Evolutionary conservation across 2,329 filamentous ascomycete genomes (phyloP).

Genomic region (Pseudofabraea citricarpa): DNA sequence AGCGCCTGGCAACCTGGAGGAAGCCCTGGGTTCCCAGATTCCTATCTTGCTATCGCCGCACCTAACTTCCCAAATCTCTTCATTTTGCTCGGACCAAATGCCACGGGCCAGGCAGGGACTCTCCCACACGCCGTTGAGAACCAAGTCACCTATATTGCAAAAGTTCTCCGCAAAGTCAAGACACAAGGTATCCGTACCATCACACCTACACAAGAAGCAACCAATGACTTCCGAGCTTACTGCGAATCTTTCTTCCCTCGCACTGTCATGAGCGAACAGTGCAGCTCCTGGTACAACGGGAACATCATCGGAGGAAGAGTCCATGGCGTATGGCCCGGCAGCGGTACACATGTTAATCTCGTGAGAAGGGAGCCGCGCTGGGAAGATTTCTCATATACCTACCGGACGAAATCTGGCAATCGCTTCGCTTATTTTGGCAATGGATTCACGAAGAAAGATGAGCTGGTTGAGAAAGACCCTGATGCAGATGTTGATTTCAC

Average conservation of each 20-base stretch:
- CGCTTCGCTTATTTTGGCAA: conserved; percentile 57
- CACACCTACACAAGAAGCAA: conserved; percentile 46
- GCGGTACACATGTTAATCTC: conserved; percentile 54
- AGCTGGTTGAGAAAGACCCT: conserved; percentile 30
- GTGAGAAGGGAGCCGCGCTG: conserved; percentile 47
- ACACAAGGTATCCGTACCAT: conserved; percentile 61
- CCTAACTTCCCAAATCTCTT: conserved; percentile 8
- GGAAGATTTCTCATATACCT: conserved; percentile 48
- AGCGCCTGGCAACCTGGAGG: conserved; percentile 48
- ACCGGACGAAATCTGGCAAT: conserved; percentile 1
- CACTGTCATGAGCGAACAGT: conserved; percentile 55
- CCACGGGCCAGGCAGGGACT: conserved; percentile 53
- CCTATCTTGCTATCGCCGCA: conserved; percentile 6
- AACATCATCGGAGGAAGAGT: conserved; percentile 55
- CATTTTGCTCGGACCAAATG: conserved; percentile 5
- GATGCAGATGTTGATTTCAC: conserved; percentile 43
- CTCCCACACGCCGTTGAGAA: conserved; percentile 62
- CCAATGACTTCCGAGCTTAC: conserved; percentile 60
- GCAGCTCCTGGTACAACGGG: conserved; percentile 68
- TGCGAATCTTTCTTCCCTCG: conserved; percentile 47
- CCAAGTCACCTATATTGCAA: conserved; percentile 58
- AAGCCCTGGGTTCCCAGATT: conserved; percentile 23
- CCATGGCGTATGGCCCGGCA: conserved; percentile 65
- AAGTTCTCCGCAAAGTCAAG: conserved; percentile 59
- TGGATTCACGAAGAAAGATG: conserved; percentile 56